phyloP scores from a whole-genome alignment of 2,329 filamentous ascomycete genomes.

The Xylariales sp. region DNA sequence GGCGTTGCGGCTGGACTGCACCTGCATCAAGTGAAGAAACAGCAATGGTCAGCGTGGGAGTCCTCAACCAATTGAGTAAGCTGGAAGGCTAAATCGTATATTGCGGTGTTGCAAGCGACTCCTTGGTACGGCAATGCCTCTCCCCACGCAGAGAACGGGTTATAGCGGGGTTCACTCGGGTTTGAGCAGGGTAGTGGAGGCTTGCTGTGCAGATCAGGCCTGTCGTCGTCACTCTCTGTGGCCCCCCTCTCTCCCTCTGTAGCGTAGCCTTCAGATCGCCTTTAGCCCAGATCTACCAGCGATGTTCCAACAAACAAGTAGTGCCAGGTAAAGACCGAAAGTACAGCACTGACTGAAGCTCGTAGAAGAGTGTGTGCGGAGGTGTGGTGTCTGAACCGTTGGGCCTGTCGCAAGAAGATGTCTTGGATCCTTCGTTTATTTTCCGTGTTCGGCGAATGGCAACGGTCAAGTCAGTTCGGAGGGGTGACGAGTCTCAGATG shows the following conservation, averaged over 20 bases:
- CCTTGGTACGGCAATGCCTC: too few relatives aligned
- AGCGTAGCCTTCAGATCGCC: background rate
- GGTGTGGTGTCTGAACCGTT: background rate
- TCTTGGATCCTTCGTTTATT: background rate
- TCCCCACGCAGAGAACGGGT: slow-evolving; percentile 5
- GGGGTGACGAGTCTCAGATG: background rate
- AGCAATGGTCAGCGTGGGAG: slow-evolving; percentile 7
- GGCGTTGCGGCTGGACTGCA: slow-evolving; percentile 24
- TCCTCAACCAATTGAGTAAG: slow-evolving; percentile 7
- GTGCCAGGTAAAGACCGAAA: too few relatives aligned
- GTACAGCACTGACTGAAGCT: background rate
- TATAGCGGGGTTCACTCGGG: too few relatives aligned
- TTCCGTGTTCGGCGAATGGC: slow-evolving; percentile 1
- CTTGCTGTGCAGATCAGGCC: too few relatives aligned
- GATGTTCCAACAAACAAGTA: too few relatives aligned
- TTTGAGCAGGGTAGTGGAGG: too few relatives aligned
- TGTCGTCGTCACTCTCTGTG: background rate
- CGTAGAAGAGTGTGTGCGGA: background rate
- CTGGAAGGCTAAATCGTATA: slow-evolving; percentile 2
- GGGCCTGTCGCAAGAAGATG: slow-evolving; percentile 2
- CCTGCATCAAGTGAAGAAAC: slow-evolving; percentile 26
- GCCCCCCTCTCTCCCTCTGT: background rate
- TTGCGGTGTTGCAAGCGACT: background rate
- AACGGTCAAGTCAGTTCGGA: background rate
- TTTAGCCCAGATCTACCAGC: too few relatives aligned